A percentile compares a stretch with the other conserved stretches of the same genome.
Conservation (phyloP, 2,329 filamentous ascomycete species). For the Rhexocercosporidium sp. region DNA sequence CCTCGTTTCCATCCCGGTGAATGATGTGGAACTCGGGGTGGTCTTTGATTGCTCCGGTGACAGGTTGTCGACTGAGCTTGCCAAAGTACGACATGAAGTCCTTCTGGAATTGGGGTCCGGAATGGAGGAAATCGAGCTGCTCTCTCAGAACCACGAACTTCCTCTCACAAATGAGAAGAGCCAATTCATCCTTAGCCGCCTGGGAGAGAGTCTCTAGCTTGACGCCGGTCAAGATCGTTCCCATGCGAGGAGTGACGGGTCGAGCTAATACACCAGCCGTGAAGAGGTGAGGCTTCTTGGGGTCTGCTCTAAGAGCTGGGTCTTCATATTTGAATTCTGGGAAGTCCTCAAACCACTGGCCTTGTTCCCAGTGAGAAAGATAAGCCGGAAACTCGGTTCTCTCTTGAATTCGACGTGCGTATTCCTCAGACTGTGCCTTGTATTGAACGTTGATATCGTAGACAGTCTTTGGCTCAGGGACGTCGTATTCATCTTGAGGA, state of each 20-base stretch:
- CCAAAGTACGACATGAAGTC: constrained; percentile 66
- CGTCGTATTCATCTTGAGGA: constrained; percentile 17
- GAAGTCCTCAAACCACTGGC: constrained; percentile 51
- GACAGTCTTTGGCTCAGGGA: constrained; percentile 24
- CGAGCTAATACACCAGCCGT: constrained; percentile 65
- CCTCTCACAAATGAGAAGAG: constrained; percentile 48
- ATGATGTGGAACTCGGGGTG: constrained; percentile 69
- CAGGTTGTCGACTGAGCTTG: constrained; percentile 71
- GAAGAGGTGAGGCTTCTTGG: constrained; percentile 64
- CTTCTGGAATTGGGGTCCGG: constrained; percentile 67
- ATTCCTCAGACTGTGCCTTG: constrained; percentile 44
- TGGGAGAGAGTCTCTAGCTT: constrained; percentile 46
- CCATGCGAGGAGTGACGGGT: constrained; percentile 54
- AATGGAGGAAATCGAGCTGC: constrained; percentile 52
- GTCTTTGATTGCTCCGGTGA: constrained; percentile 67
- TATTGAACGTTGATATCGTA: constrained; percentile 53
- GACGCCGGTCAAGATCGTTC: constrained; percentile 47
- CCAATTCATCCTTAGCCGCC: constrained; percentile 49
- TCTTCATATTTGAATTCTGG: constrained; percentile 51
- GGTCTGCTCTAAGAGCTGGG: constrained; percentile 61
- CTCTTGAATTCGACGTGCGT: constrained; percentile 44
- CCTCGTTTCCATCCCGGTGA: constrained; percentile 66
- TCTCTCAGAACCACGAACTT: constrained; percentile 56
- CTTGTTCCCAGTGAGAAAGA: constrained; percentile 52
- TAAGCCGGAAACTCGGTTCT: constrained; percentile 50